Evolutionary conservation across 768 basidiomycete species (phyloP).

Genomic region (Solioccasus polychromus): DNA sequence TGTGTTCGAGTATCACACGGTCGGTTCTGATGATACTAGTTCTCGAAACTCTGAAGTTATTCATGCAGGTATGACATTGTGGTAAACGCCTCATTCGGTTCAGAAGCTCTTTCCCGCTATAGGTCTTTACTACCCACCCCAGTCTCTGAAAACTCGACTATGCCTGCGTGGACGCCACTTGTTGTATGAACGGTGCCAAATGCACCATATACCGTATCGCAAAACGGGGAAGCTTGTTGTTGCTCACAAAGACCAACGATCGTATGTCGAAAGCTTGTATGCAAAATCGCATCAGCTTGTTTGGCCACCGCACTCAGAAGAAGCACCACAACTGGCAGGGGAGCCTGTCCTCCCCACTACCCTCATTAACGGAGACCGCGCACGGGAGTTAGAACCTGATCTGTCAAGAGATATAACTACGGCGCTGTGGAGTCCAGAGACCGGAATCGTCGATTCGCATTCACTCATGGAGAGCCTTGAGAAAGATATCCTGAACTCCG

Average conservation of each 20-base stretch:
- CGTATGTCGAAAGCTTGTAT: constrained; percentile 71
- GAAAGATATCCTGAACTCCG: constrained; percentile 71
- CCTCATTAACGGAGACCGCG: constrained; percentile 66
- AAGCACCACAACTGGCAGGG: constrained; percentile 13
- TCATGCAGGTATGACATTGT: constrained; percentile 61
- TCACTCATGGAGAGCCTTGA: constrained; percentile 80
- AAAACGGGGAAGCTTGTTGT: constrained; percentile 91
- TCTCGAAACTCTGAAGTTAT: constrained; percentile 95
- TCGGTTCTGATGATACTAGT: constrained; percentile 36
- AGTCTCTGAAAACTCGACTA: constrained; percentile 81
- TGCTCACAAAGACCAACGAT: constrained; percentile 60
- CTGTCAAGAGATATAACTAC: constrained; percentile 65
- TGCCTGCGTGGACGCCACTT: constrained; percentile 85
- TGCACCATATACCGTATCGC: constrained; percentile 58
- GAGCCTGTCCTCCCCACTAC: constrained; percentile 54
- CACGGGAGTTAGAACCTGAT: constrained; percentile 77
- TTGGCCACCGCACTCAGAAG: constrained; percentile 45
- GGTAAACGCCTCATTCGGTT: background rate
- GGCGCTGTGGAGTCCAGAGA: constrained; percentile 80
- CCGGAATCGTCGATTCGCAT: constrained; percentile 91
- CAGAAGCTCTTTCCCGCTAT: background rate
- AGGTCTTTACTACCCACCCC: constrained; percentile 83
- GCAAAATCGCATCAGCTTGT: constrained; percentile 54
- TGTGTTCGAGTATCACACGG: background rate
- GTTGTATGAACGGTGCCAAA: constrained; percentile 73